Evolutionary conservation across 257 asterid species (phyloP).

Genomic region (Osmanthus fragrans): DNA sequence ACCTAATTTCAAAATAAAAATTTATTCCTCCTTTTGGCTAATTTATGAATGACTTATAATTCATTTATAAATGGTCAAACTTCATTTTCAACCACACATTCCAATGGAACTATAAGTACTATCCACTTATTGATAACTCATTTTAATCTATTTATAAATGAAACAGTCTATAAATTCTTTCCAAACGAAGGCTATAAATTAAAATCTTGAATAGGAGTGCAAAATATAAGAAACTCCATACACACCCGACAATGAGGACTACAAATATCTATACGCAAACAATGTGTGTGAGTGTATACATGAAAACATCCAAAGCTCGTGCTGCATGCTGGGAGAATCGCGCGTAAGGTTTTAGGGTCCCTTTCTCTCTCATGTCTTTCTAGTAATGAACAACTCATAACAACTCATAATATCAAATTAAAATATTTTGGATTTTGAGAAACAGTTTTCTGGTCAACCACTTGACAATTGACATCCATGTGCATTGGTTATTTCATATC

Average conservation of each 20-base stretch:
- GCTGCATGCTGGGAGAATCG: neutral
- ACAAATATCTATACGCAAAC: neutral
- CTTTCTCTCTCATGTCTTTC: neutral
- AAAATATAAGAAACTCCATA: no score
- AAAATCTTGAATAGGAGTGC: neutral
- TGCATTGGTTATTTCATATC: neutral
- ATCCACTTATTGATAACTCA: no score
- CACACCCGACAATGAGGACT: neutral
- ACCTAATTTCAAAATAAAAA: neutral
- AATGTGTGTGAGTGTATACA: neutral
- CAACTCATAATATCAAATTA: neutral
- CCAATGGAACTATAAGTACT: no score
- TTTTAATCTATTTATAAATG: no score
- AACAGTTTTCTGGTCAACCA: neutral
- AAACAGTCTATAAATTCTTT: no score
- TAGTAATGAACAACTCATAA: neutral
- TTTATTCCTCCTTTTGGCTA: no score
- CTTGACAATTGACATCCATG: neutral
- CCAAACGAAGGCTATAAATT: no score
- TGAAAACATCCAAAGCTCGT: neutral
- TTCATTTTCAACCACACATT: no score
- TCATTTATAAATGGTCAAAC: no score
- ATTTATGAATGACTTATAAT: no score
- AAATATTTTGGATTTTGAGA: neutral
- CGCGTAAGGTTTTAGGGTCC: neutral